Conservation (phyloP, 345 rosid genomes). For the Cardamine chenopodiifolia region DNA sequence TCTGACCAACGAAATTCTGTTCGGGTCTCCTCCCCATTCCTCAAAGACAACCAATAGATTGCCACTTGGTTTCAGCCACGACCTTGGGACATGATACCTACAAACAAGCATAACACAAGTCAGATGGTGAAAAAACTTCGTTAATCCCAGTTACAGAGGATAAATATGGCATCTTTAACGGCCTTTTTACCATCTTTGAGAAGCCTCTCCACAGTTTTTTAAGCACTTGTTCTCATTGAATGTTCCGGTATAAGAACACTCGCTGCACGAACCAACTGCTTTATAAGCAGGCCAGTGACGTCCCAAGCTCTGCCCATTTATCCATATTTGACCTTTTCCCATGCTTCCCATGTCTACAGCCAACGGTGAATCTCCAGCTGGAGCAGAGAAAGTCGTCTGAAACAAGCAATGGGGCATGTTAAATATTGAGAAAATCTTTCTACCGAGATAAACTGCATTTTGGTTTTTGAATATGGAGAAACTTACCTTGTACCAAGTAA, state of each 20-base stretch:
- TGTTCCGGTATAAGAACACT: slow-evolving; percentile 73
- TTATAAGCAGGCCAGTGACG: slow-evolving; percentile 96
- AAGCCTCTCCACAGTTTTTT: slow-evolving; percentile 87
- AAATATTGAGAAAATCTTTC: not conserved
- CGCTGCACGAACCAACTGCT: slow-evolving; percentile 71
- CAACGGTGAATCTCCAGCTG: slow-evolving; percentile 78
- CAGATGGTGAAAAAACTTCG: not conserved
- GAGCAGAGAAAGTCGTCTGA: slow-evolving; percentile 90
- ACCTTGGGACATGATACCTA: slow-evolving; percentile 93
- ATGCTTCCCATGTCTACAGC: slow-evolving; percentile 91
- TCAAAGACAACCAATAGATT: slow-evolving; percentile 94
- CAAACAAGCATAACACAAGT: not conserved
- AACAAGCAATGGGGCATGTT: slow-evolving; percentile 24
- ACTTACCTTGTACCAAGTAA: slow-evolving; percentile 91
- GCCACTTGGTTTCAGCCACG: slow-evolving; percentile 89
- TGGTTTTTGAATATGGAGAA: slow-evolving; percentile 6
- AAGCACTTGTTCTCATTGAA: slow-evolving; percentile 76
- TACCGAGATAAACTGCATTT: slow-evolving; percentile 7
- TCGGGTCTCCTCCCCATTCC: slow-evolving; percentile 98
- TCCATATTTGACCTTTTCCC: slow-evolving; percentile 99
- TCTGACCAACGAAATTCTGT: slow-evolving; percentile 79
- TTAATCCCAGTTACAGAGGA: not conserved
- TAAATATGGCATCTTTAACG: not conserved
- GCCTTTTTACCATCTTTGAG: slow-evolving; percentile 79
- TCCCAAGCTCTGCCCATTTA: slow-evolving; percentile 87